A percentile compares a stretch with the other conserved stretches of the same genome.
Conservation (phyloP, 106 monocot species). For the Alisma plantagoaquatica region DNA sequence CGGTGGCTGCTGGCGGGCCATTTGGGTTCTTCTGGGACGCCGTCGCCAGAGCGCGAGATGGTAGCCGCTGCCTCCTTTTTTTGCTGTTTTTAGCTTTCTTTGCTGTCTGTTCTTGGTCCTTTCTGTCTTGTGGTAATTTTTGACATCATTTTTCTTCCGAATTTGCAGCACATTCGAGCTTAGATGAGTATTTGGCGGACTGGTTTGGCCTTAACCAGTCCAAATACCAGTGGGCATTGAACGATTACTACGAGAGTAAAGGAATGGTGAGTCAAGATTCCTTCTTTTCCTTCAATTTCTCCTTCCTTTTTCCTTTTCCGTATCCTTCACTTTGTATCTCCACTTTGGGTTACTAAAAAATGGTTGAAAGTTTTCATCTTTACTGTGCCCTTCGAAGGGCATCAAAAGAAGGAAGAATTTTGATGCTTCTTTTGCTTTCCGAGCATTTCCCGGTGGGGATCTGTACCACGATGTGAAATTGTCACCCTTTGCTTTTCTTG, state of each 20-base stretch:
- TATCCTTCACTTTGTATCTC: no score
- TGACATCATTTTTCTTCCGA: conserved; percentile 1
- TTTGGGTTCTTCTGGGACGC: conserved; percentile 82
- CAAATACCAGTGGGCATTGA: conserved; percentile 91
- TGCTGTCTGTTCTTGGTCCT: conserved; percentile 3
- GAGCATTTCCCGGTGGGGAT: no score
- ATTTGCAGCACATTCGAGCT: conserved; percentile 61
- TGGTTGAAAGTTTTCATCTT: no score
- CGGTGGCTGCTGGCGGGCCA: conserved; percentile 11
- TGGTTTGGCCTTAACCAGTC: conserved; percentile 91
- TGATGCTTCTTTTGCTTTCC: no score
- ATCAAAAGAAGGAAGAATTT: no score
- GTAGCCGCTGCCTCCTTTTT: conserved; percentile 29
- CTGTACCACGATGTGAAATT: no score
- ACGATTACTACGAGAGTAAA: conserved; percentile 77
- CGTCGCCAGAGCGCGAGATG: conserved; percentile 71
- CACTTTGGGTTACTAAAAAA: no score
- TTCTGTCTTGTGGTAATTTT: background rate
- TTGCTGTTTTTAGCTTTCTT: background rate
- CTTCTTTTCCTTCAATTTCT: conserved; percentile 1
- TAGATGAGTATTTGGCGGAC: conserved; percentile 76
- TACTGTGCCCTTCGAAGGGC: no score
- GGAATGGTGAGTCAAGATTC: conserved; percentile 25
- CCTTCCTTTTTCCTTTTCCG: no score
- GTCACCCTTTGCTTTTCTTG: no score